Base-by-base conservation (phyloP, 148 eudicot genomes). In the Rheum nobile region DNA sequence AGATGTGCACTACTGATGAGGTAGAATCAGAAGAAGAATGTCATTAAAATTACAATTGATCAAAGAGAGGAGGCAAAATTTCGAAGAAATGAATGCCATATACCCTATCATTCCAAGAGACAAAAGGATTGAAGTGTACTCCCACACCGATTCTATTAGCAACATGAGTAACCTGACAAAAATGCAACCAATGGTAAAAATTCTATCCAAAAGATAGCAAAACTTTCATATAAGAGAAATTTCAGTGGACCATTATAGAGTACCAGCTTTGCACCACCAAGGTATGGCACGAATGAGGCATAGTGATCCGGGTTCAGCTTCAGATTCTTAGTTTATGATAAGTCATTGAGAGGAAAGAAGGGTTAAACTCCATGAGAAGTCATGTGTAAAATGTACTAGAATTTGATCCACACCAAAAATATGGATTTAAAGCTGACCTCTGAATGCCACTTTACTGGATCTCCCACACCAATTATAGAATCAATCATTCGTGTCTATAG, bases 121-220 rank as follows among this genome's bases (percentile, higher is more conserved):
- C 91, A 85, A 82, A 92, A 35, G 99, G 97, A 76, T 96, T 96
- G 75, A 96, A 96, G 85, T 92, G 96, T 63, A 96, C 96, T 31
- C 96, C 96, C 4, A 87, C 92, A 72, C 99, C 99, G 75, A 95
- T 85, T 70, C 76, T 59, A 73, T 92, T 86, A 22, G 97, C 92
- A 79, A 88, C 85, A 17, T 67, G 75, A 75, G 88, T 86, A 70
- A 92, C 82, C 98, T 94, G 57, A 76, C 52, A 68, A 21, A 61
- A 44, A 44, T 37, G 47, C 75, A 75, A 70, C 9, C 10, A 31
- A 31, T 29, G 39, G 5, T 65, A 21, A 65, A 65, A 13, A 14
- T 31, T 65, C 22, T 31, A 31, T 32, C 54, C 16, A 84, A 32
- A 28, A 43, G 46, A 76, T 16, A 37, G 73, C 61, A 72, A 17